Evolutionary conservation across 371 early-diverging fungal species (phyloP).

Genomic region (Actinomucor elegans): DNA sequence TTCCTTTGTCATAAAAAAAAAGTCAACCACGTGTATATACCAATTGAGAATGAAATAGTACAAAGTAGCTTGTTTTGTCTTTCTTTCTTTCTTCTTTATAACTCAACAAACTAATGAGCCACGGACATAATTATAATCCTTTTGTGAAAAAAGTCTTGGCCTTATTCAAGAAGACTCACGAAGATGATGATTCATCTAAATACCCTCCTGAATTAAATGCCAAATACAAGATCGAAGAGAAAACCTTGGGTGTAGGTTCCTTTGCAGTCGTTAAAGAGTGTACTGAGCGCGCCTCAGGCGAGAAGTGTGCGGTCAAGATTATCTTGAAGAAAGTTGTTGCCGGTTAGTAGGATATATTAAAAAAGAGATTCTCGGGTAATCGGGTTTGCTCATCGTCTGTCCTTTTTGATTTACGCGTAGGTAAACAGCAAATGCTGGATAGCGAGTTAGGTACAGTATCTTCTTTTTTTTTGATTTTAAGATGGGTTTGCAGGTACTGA

Average conservation of each 20-base stretch:
- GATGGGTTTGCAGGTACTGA: too few species aligned
- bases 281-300: conserved; percentile 50
- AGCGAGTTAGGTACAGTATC: conserved; percentile 66
- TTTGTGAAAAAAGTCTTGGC: conserved; percentile 35
- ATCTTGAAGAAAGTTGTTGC: conserved; percentile 67
- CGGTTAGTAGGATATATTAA: conserved; percentile 23
- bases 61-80: neutral
- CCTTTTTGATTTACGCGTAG: conserved; percentile 22
- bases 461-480: too few species aligned
- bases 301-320: conserved; percentile 79
- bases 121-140: conserved; percentile 22
- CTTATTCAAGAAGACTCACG: conserved; percentile 44
- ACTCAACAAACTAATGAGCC: neutral
- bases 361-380: neutral
- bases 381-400: neutral
- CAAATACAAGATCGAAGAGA: conserved; percentile 44
- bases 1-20: too few species aligned
- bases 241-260: conserved; percentile 66
- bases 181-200: conserved; percentile 24
- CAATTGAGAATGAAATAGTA: neutral
- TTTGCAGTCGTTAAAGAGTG: conserved; percentile 80
- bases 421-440: conserved; percentile 80
- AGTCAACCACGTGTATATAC: too few species aligned
- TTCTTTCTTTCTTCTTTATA: neutral
- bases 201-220: conserved; percentile 41